Evolutionary conservation across 805 yeast species (phyloP), one percentile per base, ranked within the genome.

Genomic region (Candida orba): DNA sequence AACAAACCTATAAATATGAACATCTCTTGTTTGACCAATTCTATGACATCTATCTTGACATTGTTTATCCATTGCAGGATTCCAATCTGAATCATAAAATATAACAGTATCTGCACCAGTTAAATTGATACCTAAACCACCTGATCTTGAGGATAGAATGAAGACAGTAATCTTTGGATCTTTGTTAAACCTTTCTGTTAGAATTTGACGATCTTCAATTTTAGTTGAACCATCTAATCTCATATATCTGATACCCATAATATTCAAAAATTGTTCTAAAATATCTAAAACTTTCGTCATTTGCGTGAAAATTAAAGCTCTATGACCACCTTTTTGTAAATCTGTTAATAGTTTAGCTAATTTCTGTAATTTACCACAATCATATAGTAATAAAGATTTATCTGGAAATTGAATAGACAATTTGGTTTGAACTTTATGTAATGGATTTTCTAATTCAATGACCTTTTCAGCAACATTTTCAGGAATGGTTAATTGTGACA

Each of bases 41-140:
- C 99, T 83, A 63, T 93, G 99, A 66, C 98, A 93, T 63, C 99
- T 81, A 66, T 93, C 99, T 65, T 93, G 99, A 67, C 99, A 93
- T 65, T 93, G 99, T 59, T 89, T 88, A 63, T 93, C 99, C 97
- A 93, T 93, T 1, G 98, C 95, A 3, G 99, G 99, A 60, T 93
- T 93, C 99, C 99, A 91, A 65, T 91, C 99, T 3, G 96, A 88
- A 64, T 93, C 99, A 62, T 95, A 93, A 66, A 93, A 95, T 8
- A 93, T 88, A 36, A 93, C 99, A 0, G 99, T 93, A 58, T 93
- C 99, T 0, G 99, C 99, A 59, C 98, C 99, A 0, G 99, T 93
- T 51, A 93, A 68, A 58, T 93, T 93, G 62, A 93, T 93, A 60
- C 99, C 99, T 53, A 95, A 72, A 32, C 99, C 99, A 63, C 99